These are phyloP conservation scores for Leptographium procerum DNA, from an alignment of 2,329 filamentous ascomycete genomes.

Conservation along the genomic window DNA sequence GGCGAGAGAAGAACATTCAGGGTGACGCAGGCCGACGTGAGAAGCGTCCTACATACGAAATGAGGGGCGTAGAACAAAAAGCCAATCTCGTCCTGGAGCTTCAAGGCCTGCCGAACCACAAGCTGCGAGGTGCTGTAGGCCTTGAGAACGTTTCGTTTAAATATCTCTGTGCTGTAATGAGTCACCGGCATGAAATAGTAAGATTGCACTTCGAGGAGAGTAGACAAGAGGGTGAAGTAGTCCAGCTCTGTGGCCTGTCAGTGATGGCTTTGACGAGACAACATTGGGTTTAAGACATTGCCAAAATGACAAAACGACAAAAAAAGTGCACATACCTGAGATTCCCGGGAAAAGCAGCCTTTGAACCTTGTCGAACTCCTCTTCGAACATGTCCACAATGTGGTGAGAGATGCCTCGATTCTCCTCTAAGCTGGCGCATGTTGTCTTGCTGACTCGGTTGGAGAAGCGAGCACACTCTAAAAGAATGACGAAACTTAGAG, in stretches of 20 bases:
- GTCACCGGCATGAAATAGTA: conserved; percentile 39
- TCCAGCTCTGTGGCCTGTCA: conserved; percentile 29
- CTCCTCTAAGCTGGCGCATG: conserved; percentile 34
- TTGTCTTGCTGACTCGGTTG: conserved; percentile 35
- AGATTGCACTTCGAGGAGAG: conserved; percentile 40
- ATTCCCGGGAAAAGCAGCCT: conserved; percentile 33
- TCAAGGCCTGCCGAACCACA: conserved; percentile 29
- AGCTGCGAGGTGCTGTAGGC: conserved; percentile 36
- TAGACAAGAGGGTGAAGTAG: conserved; percentile 35
- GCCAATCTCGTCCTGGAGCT: conserved; percentile 27
- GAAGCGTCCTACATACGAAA: conserved; percentile 34
- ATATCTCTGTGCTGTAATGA: conserved; percentile 23
- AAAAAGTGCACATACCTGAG: conserved; percentile 27
- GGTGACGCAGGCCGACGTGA: conserved; percentile 34
- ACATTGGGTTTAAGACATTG: background rate
- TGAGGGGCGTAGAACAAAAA: conserved; percentile 37
- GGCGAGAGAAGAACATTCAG: conserved; percentile 34
- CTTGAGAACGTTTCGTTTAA: conserved; percentile 33
- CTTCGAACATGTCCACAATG: conserved; percentile 36
- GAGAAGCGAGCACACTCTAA: conserved; percentile 40
- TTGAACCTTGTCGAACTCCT: conserved; percentile 38
- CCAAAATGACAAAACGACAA: no score
- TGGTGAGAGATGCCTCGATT: conserved; percentile 34
- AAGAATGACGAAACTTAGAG: conserved; percentile 32
- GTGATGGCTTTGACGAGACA: background rate